Conservation (phyloP, 441 rosid genomes). For the Populus hybrid region DNA sequence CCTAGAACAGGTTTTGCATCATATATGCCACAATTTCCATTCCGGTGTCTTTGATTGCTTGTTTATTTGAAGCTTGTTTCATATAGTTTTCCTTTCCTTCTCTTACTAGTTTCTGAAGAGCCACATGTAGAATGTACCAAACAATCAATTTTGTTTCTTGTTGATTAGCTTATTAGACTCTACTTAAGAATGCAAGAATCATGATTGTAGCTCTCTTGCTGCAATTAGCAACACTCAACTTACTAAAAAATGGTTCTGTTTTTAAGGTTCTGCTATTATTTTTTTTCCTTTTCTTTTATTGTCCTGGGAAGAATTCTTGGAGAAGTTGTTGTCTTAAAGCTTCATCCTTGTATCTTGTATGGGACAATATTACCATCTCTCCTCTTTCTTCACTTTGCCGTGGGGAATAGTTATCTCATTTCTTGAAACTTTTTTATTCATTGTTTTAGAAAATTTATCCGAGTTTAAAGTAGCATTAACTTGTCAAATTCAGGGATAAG, state of each 20-base stretch:
- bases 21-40: not conserved
- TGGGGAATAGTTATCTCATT: slow-evolving; percentile 41
- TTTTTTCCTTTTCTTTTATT: not conserved
- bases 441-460: slow-evolving; percentile 24
- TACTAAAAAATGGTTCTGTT: not conserved
- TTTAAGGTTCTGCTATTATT: not conserved
- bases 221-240: not conserved
- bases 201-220: not conserved
- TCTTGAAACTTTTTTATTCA: slow-evolving; percentile 89
- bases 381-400: not conserved
- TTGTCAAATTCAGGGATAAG: no score
- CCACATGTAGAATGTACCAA: no score
- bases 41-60: not conserved
- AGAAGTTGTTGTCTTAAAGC: not conserved
- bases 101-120: no score
- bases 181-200: not conserved
- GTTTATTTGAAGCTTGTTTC: not conserved
- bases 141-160: not conserved
- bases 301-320: not conserved
- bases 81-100: no score
- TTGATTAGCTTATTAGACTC: not conserved
- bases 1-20: not conserved
- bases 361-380: not conserved
- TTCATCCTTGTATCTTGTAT: not conserved
- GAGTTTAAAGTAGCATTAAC: not conserved